Base-by-base conservation (phyloP, 495 filamentous ascomycete species). In the Penicillium lagena region DNA sequence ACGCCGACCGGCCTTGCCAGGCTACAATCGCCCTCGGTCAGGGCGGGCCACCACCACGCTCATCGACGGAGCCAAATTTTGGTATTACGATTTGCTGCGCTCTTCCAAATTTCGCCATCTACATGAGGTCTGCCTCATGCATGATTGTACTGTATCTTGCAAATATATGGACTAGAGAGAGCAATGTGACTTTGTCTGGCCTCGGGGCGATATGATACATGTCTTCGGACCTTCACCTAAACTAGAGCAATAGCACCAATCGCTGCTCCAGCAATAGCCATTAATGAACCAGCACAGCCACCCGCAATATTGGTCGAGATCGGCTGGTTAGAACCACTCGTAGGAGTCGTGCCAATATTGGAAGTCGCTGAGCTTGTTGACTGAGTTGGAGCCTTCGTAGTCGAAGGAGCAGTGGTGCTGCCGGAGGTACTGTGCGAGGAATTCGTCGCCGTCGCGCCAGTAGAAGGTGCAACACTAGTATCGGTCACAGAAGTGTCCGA, bases 181-280 rank as follows among this genome's bases (percentile, higher is more conserved):
- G 4, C 15, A 17, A 4, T 17, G 15, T 17, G 15, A 17, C 15
- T 4, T 17, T 17, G 15, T 17, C 15, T 1, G 15, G 15, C 15
- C 15, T 17, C 15, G 15, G 15, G 15, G 15, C 15, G 15, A 17
- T 17, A 17, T 17, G 15, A 17, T 17, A 17, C 4, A 17, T 17
- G 15, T 17, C 15, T 17, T 17, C 15, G 15, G 15, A 17, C 15
- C 15, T 17, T 12, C 28, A 7, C 35, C 38, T 50, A 57, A n/a
- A 54, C 13, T 22, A 57, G 14, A 27, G 43, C 36, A 29, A 57
- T 14, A 33, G 50, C 50, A 35, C 54, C 54, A 31, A 72, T 68
- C 52, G 64, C 70, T 42, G 51, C 67, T 12, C 63, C 70, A 30
- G 50, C 56, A 39, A 47, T 53, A 29, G 54, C 56, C 29, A 46